Percentiles rank a stretch among this genome's conserved stretches.
phyloP scores from a whole-genome alignment of 192 early-diverging fungal species.

The Backusella morwellensis region DNA sequence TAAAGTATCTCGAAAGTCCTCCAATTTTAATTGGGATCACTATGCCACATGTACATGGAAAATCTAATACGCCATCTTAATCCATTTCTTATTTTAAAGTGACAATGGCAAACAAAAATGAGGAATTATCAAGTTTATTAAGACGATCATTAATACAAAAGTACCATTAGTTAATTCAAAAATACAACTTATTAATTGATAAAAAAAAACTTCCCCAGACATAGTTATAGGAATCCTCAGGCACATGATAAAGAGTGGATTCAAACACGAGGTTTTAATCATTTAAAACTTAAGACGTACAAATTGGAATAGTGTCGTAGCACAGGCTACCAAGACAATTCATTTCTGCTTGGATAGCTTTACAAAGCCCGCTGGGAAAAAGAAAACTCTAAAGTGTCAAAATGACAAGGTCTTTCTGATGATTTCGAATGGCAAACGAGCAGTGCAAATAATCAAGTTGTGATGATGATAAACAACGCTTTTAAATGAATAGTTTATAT shows the following conservation, averaged over 20 bases:
- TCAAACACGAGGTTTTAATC: not conserved
- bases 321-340: not conserved
- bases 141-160: too few relatives aligned
- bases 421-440: not conserved
- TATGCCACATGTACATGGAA: too few relatives aligned
- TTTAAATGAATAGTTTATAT: not conserved
- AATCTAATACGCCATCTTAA: too few relatives aligned
- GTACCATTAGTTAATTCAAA: too few relatives aligned
- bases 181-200: too few relatives aligned
- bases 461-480: not conserved
- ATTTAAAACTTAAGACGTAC: not conserved
- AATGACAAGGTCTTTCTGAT: not conserved
- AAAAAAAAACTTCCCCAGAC: too few relatives aligned
- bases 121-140: too few relatives aligned
- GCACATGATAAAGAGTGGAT: not conserved
- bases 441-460: not conserved
- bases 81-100: too few relatives aligned
- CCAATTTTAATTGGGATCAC: too few relatives aligned
- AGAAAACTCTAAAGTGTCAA: not conserved
- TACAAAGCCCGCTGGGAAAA: conserved; percentile 5
- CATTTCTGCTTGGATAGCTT: not conserved
- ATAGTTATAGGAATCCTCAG: too few relatives aligned
- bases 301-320: not conserved
- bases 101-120: too few relatives aligned
- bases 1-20: too few relatives aligned